A percentile compares a stretch with the other conserved stretches of the same genome.
Evolutionary conservation across 2,329 filamentous ascomycete genomes (phyloP).

Genomic region (Raffaelea deltoideospora): DNA sequence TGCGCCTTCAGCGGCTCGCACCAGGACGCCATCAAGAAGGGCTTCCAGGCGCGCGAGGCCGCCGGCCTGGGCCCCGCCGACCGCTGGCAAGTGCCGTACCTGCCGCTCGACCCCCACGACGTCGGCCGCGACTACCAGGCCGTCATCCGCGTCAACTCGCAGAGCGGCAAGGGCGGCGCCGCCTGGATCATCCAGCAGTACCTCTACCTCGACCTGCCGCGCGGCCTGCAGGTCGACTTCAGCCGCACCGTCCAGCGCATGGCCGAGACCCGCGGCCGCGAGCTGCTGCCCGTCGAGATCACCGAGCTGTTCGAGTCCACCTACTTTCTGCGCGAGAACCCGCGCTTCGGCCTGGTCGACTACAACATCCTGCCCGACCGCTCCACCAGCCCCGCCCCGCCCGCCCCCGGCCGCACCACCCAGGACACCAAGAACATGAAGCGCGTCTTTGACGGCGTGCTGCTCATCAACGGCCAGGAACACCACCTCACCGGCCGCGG

Average conservation of each 20-base stretch:
- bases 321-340: constrained; percentile 72
- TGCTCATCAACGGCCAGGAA: constrained; percentile 69
- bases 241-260: constrained; percentile 70
- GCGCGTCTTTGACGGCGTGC: constrained; percentile 71
- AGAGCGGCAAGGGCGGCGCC: constrained; percentile 85
- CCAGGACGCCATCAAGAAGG: constrained; percentile 94
- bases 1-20: constrained; percentile 86
- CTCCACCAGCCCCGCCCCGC: constrained; percentile 56
- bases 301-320: constrained; percentile 74
- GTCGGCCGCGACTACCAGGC: constrained; percentile 97
- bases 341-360: constrained; percentile 74
- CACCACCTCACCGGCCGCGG: constrained; percentile 65
- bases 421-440: constrained; percentile 64
- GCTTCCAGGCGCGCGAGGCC: constrained; percentile 56
- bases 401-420: constrained; percentile 52
- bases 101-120: constrained; percentile 82
- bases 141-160: constrained; percentile 93
- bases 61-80: constrained; percentile 44
- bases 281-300: constrained; percentile 74
- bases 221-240: constrained; percentile 84
- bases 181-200: constrained; percentile 88
- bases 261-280: constrained; percentile 67
- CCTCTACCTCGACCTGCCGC: constrained; percentile 80
- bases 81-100: constrained; percentile 75
- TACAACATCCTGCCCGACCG: constrained; percentile 84